Evolutionary conservation across 163 green algal species (phyloP).

Genomic region (Dunaliella salina): DNA sequence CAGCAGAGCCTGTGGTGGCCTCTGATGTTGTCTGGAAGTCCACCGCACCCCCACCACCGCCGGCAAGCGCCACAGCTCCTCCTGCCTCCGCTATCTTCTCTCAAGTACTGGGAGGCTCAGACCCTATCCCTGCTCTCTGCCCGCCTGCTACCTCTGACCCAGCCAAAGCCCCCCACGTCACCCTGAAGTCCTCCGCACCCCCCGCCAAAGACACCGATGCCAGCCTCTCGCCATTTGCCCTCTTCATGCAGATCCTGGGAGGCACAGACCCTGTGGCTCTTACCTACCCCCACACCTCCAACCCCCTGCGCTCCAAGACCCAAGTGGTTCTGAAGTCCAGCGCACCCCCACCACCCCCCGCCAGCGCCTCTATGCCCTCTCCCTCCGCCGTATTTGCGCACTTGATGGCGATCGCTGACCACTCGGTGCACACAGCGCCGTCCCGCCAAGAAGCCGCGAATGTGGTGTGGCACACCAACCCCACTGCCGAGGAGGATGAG

Average conservation of each 20-base stretch:
- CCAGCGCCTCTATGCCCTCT: too few species aligned
- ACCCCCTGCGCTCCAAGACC: not conserved
- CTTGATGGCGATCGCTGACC: not conserved
- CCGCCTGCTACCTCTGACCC: not conserved
- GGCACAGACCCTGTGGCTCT: not conserved
- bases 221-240: too few species aligned
- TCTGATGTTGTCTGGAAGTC: not conserved
- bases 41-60: too few species aligned
- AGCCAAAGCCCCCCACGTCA: not conserved
- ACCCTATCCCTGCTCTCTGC: not conserved
- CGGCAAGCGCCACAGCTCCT: too few species aligned
- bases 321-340: too few species aligned
- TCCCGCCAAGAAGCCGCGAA: too few species aligned
- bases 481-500: not conserved
- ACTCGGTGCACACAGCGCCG: too few species aligned
- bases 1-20: not conserved
- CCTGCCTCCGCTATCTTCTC: not conserved
- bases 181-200: not conserved
- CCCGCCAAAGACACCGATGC: not conserved
- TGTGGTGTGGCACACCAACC: not conserved
- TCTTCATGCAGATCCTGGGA: not conserved
- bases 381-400: not conserved
- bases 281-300: not conserved
- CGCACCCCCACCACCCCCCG: too few species aligned
- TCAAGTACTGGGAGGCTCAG: not conserved